Evolutionary conservation across 2,329 filamentous ascomycete genomes (phyloP), one percentile per base, ranked within the genome.

Genomic region (Leptoxyphium fumago): DNA sequence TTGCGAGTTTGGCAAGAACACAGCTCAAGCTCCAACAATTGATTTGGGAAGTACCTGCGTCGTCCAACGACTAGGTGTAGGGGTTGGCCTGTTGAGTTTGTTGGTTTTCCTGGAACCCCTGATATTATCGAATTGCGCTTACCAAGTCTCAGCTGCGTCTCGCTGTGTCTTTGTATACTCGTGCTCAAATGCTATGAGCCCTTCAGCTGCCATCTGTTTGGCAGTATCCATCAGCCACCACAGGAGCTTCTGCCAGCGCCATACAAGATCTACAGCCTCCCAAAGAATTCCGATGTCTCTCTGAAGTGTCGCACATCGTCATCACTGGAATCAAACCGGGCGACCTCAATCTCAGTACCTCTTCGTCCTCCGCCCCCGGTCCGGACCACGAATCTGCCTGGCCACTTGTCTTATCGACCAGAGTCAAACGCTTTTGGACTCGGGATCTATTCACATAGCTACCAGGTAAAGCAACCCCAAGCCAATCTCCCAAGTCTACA

Each of bases 261-360:
- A 9, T 51, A 57, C 36, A 51, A 48, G 18, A 46, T 47, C 15
- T 21, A 40, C 10, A 40, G 48, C 8, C 46, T 43, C 9, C 36
- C 48, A 2, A 49, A 48, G 40, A 49, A 42, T 43, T 57, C 54
- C 9, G 51, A 57, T n/a, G 54, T 56, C 52, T 57, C 56, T 2
- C 57, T 58, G 48, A 55, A 58, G 43, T 58, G 56, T 47, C 50
- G 55, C 28, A 56, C 56, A 9, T 54, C 55, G 1, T 48, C 48
- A 2, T 54, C 55, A 0, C 48, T 58, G 2, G 50, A 52, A 2
- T 47, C 49, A 4, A 43, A 18, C 44, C 42, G 18, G 40, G 38
- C 21, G 45, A 30, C 41, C 29, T 29, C 28, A 39, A 34, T 45
- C 43, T 18, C 50, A 50, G 28, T 46, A 26, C 10, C 29, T 32